Base-by-base conservation (phyloP, 106 monocot genomes). In the Platanthera zijinensis region DNA sequence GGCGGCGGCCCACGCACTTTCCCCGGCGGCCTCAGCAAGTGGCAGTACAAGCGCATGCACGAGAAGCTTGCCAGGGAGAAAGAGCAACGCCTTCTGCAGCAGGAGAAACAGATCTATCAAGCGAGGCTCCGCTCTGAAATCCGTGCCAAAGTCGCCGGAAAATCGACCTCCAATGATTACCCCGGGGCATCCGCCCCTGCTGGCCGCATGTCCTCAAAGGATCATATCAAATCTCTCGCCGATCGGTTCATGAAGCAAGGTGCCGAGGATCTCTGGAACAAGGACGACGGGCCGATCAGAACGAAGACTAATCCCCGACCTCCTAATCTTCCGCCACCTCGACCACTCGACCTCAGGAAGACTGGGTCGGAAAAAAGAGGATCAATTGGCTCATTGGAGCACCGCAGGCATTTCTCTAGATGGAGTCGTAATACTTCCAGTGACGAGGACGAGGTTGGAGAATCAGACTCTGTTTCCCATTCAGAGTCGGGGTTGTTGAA, bases 31-130 rank as follows among this genome's bases (percentile, higher is more conserved):
- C 84, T 93, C 77, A 83, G 79, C 82, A 97, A 97, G 83, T 97
- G 96, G 96, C 93, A 97, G 84, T 88, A 93, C 86, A 89, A 89
- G 81, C 93, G 96, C 32, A 91, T 97, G 96, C 96, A 97, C 84
- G 93, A 97, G 89, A 97, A 97, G 87, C 76, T 91, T 17, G 96
- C 96, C 21, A 76, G 84, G 28, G 87, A 89, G 52, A 97, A 97
- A 83, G 89, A 93, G 75, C 80, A 79, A 50, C 81, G 77, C 46
- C 87, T 97, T 48, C 87, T 97, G 49, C 70, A 89, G 15, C 85
- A 90, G 77, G 93, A 97, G 80, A 93, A 97, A 80, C 85, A 93
- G 83, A 80, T 91, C 72, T 97, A 93, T 83, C 84, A 84, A 47
- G 87, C 96, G 28, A 84, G 96, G 50, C 87, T 97, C 74, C 90